Conservation (phyloP, 352 stramenopile genomes). For the Phytophthora pistaciae region DNA sequence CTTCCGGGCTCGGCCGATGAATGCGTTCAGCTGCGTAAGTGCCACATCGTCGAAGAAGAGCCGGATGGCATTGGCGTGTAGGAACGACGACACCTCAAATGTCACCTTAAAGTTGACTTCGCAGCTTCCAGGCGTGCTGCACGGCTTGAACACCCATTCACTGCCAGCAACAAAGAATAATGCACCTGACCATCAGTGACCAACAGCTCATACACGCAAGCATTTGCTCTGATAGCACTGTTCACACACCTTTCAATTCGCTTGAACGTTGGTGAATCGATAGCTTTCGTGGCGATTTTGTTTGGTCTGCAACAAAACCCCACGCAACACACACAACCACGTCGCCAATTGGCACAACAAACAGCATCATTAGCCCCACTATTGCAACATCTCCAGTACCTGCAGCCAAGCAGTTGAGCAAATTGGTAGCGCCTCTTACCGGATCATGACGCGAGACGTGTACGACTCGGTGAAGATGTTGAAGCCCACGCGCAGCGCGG, state of each 20-base stretch:
- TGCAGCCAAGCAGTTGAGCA: background rate
- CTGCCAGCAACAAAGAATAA: constrained; percentile 31
- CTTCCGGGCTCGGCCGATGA: constrained; percentile 74
- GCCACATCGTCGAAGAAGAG: constrained; percentile 90
- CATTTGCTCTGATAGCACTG: background rate
- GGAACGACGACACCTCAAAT: constrained; percentile 83
- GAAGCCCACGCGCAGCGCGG: constrained; percentile 75
- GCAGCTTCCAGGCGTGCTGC: constrained; percentile 62
- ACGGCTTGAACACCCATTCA: constrained; percentile 76
- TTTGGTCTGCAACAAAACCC: constrained; percentile 55
- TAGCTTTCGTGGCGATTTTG: constrained; percentile 79
- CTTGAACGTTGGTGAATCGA: constrained; percentile 89
- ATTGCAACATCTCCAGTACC: background rate
- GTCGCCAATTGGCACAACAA: background rate
- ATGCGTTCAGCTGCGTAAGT: constrained; percentile 83
- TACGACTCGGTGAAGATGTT: constrained; percentile 89
- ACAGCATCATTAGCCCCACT: background rate
- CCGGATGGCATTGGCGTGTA: constrained; percentile 84
- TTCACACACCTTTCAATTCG: constrained; percentile 77
- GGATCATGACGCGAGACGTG: constrained; percentile 84
- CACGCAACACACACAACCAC: background rate
- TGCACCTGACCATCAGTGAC: constrained; percentile 12
- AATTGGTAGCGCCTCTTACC: constrained; percentile 26
- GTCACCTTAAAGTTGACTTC: constrained; percentile 84
- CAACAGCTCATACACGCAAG: background rate